Percentiles rank a stretch among this genome's conserved stretches.
Conservation (phyloP, 2,329 filamentous ascomycete species). For the Diaporthe citrichinensis region DNA sequence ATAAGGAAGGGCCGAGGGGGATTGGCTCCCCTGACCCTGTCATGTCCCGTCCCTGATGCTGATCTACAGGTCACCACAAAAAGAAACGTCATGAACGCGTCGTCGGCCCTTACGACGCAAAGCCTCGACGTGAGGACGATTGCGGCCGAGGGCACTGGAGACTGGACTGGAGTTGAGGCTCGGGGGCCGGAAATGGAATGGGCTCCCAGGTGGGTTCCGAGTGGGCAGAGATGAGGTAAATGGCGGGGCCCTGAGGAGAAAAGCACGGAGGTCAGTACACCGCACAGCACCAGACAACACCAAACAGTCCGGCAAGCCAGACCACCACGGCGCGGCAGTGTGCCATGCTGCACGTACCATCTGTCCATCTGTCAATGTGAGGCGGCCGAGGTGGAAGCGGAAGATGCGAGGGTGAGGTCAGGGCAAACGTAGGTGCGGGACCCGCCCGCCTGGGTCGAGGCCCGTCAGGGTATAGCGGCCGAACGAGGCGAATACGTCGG, state of each 20-base stretch:
- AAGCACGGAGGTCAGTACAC: conserved; percentile 3
- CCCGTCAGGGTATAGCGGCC: conserved; percentile 21
- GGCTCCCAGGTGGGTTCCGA: conserved; percentile 10
- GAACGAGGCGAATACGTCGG: background rate
- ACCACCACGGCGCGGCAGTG: background rate
- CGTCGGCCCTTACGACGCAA: conserved; percentile 16
- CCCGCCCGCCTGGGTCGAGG: conserved; percentile 25
- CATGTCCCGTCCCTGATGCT: conserved; percentile 7
- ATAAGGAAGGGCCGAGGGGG: background rate
- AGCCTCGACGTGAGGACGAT: background rate
- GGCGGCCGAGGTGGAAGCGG: background rate
- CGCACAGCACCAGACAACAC: background rate
- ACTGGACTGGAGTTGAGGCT: conserved; percentile 1
- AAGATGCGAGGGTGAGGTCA: background rate
- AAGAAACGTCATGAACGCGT: conserved; percentile 32
- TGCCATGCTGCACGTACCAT: background rate
- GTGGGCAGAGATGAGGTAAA: conserved; percentile 33
- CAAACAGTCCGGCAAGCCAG: background rate
- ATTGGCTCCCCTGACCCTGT: conserved; percentile 15
- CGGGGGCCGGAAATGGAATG: conserved; percentile 23
- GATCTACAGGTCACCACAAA: conserved; percentile 27
- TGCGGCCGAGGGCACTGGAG: background rate
- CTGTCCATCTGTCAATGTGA: background rate
- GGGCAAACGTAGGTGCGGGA: background rate
- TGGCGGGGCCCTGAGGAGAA: conserved; percentile 6